A percentile compares a stretch with the other conserved stretches of the same genome.
Conservation (phyloP, 2,329 filamentous ascomycete species). For the Myriosclerotinia scirpicola region DNA sequence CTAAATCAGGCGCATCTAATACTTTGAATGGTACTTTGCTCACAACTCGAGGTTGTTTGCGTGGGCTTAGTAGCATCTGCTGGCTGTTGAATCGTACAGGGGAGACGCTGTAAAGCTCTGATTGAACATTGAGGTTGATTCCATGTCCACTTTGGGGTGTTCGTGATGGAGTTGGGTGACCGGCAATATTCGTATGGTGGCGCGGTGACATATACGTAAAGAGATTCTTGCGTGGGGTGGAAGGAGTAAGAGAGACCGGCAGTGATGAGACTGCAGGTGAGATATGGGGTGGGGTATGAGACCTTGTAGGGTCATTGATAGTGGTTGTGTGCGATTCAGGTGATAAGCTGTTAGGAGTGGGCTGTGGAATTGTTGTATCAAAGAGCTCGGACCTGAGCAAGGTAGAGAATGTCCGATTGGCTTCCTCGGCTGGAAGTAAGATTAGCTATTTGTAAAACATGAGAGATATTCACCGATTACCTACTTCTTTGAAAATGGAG, state of each 20-base stretch:
- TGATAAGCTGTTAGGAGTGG: constrained; percentile 62
- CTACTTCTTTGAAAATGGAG: constrained; percentile 91
- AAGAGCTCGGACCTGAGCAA: constrained; percentile 90
- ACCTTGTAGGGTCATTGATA: constrained; percentile 66
- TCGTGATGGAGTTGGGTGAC: constrained; percentile 84
- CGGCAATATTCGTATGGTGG: constrained; percentile 66
- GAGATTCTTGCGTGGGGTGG: constrained; percentile 95
- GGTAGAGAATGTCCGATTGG: constrained; percentile 87
- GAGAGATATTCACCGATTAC: constrained; percentile 37
- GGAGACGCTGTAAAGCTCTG: constrained; percentile 93
- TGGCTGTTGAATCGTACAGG: constrained; percentile 92
- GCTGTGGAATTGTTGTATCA: constrained; percentile 83
- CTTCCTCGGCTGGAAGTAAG: constrained; percentile 72
- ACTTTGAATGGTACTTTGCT: constrained; percentile 98
- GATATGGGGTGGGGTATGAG: constrained; percentile 77
- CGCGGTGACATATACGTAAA: constrained; percentile 83
- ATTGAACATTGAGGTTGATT: constrained; percentile 82
- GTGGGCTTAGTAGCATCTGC: constrained; percentile 85
- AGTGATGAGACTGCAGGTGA: constrained; percentile 55
- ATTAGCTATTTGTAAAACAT: constrained; percentile 3
- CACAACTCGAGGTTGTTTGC: constrained; percentile 84
- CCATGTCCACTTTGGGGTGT: constrained; percentile 87
- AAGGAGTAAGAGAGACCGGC: constrained; percentile 80
- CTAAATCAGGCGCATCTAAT: constrained; percentile 89
- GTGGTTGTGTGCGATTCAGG: constrained; percentile 59